Percentiles rank a stretch among this genome's conserved stretches.
These are phyloP conservation scores for Stephanodiscus triporus DNA, from an alignment of 108 stramenopile genomes.

Conservation along the genomic window DNA sequence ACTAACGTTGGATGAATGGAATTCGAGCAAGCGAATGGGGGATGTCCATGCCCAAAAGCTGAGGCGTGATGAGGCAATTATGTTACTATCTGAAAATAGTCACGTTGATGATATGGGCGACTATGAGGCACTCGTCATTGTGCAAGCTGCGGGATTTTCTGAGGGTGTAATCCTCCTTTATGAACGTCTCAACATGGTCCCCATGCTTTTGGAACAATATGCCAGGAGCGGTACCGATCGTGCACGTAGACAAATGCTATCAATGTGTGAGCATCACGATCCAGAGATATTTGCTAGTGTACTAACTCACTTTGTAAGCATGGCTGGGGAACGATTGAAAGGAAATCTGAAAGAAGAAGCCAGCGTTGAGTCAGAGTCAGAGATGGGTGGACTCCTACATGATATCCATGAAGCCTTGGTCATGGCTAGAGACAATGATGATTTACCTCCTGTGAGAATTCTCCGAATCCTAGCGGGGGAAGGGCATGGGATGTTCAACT, in stretches of 20 bases:
- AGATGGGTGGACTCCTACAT: conserved; percentile 67
- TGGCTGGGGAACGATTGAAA: conserved; percentile 56
- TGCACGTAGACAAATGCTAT: conserved; percentile 80
- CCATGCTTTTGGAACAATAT: conserved; percentile 80
- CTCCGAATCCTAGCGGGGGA: conserved; percentile 85
- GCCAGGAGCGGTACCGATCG: conserved; percentile 75
- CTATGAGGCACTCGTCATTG: conserved; percentile 84
- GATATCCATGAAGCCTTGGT: conserved; percentile 85
- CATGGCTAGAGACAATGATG: conserved; percentile 66
- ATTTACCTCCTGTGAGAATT: conserved; percentile 78
- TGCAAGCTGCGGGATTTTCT: conserved; percentile 75
- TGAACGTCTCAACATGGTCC: conserved; percentile 81
- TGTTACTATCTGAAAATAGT: conserved; percentile 48
- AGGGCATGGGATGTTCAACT: conserved; percentile 72
- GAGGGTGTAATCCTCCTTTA: conserved; percentile 82
- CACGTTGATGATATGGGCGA: conserved; percentile 73
- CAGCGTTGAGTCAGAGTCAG: conserved; percentile 54
- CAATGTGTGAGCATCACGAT: conserved; percentile 80
- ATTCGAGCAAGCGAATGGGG: conserved; percentile 69
- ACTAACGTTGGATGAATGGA: conserved; percentile 87
- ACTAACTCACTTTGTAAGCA: conserved; percentile 78
- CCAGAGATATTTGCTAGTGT: conserved; percentile 83
- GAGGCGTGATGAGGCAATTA: conserved; percentile 75
- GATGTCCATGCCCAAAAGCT: conserved; percentile 75
- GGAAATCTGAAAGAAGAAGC: conserved; percentile 40